Evolutionary conservation across 768 basidiomycete species (phyloP), one percentile per base, ranked within the genome.

Genomic region (Suillus subaureus): DNA sequence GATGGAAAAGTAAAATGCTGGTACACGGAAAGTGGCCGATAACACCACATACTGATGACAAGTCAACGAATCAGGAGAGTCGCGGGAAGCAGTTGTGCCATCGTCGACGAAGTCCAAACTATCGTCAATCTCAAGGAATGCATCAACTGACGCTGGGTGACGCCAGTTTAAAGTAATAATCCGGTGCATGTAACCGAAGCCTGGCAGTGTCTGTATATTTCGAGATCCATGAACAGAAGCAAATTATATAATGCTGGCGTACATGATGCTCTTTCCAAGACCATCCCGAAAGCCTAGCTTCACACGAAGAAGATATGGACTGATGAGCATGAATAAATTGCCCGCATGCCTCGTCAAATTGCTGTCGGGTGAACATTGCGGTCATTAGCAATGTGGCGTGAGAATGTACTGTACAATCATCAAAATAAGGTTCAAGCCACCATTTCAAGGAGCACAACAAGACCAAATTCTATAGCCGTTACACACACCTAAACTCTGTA

Each of bases 1-100:
- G 16, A 91, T 77, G 5, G 85, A 84, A 76, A 96, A 94, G 78
- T 94, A 96, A 71, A 97, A 90, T 1, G 88, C 84, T 8, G 95
- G 95, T 2, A 93, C 92, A 70, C 84, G 86, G 73, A 90, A 97
- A 0, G 91, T 90, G 12, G 89, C 79, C 33, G 93, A 95, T 73
- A 87, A 90, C 39, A 89, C 89, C 62, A 96, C 79, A 66, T 86
- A 89, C 76, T 95, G 90, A 56, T 79, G 77, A 67, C 82, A 87
- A 42, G 75, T 80, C 47, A 91, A 69, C 49, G 75, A 70, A 61
- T 80, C 77, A 35, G 67, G 61, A 62, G 68, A 51, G 13, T 70
- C 26, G 31, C 21, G 56, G 18, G 69, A 9, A 16, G 79, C 77
- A 35, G 75, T 76, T 2, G 84, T 81, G n/a, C 77, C 79, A 66